Evolutionary conservation across 73 alveolate species (phyloP), one percentile per base, ranked within the genome.

Genomic region (Paramecium biaurelia): DNA sequence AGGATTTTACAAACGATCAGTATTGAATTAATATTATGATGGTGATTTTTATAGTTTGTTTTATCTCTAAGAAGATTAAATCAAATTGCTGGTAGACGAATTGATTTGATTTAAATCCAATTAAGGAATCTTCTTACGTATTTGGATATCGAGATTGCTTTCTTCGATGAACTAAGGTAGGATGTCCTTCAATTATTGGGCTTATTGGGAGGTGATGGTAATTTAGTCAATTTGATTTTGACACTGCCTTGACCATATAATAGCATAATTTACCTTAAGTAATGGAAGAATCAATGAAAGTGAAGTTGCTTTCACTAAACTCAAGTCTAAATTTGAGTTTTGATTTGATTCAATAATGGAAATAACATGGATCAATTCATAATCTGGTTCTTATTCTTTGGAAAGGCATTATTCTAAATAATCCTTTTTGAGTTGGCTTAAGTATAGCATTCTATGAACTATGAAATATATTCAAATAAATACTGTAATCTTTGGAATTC

Each of bases 71-170:
- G 90, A 79, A 15, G 86, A 72, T 72, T 72, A 14, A 20, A 79
- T 79, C 74, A 79, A 79, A 79, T 79, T 79, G 30, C 76, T 63
- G n/a, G 90, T 37, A 7, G 90, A 79, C 37, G 90, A 79, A 45
- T 28, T 43, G 26, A 79, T 38, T 41, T 30, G n/a, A 43, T 79
- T 43, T 23, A 79, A 12, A 47, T 79, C 90, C 26, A 79, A 79
- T 47, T 79, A n/a, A 10, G 90, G 90, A n/a, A 79, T 79, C 24
- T 23, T 79, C 28, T 79, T 79, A 1, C 56, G 20, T 37, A 79
- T 79, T 42, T 79, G 28, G 47, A 79, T 45, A 18, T 79, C 90
- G 15, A 41, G 32, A 23, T 79, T 23, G 24, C 42, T 47, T 10
- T 41, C 70, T 79, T 79, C 86, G 5, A 72, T 72, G 26, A 72